phyloP scores from a whole-genome alignment of 345 rosid genomes.

The Corymbia maculata region DNA sequence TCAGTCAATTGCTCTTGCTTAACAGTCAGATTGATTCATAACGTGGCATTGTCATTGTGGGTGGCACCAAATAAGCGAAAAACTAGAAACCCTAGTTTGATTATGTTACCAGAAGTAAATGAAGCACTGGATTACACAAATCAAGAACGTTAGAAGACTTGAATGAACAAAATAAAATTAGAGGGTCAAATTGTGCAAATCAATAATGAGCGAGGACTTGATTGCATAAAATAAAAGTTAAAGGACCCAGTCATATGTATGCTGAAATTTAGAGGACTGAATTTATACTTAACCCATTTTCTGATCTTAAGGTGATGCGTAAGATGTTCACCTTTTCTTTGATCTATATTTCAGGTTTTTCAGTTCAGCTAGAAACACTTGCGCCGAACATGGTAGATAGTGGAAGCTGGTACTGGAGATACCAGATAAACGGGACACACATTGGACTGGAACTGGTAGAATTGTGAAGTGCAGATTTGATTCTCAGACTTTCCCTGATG shows the following conservation, averaged over 20 bases:
- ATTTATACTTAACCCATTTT: not conserved
- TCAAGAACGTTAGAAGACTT: not conserved
- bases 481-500: constrained; percentile 1
- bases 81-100: not conserved
- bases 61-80: not conserved
- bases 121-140: not conserved
- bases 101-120: not conserved
- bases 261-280: not conserved
- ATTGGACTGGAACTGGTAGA: constrained; percentile 52
- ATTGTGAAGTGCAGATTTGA: constrained; percentile 5
- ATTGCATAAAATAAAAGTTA: not conserved
- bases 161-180: not conserved
- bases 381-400: constrained; percentile 35
- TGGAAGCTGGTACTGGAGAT: constrained; percentile 93
- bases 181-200: not conserved
- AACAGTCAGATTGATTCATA: not conserved
- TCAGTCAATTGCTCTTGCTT: not conserved
- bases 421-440: constrained; percentile 44
- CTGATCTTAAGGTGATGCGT: not conserved
- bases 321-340: not conserved
- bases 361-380: constrained; percentile 40
- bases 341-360: constrained; percentile 30
- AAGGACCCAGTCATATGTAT: not conserved
- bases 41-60: not conserved
- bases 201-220: not conserved